Evolutionary conservation across 805 yeast species (phyloP), one percentile per base, ranked within the genome.

Genomic region (Scheffersomyces stipitis): DNA sequence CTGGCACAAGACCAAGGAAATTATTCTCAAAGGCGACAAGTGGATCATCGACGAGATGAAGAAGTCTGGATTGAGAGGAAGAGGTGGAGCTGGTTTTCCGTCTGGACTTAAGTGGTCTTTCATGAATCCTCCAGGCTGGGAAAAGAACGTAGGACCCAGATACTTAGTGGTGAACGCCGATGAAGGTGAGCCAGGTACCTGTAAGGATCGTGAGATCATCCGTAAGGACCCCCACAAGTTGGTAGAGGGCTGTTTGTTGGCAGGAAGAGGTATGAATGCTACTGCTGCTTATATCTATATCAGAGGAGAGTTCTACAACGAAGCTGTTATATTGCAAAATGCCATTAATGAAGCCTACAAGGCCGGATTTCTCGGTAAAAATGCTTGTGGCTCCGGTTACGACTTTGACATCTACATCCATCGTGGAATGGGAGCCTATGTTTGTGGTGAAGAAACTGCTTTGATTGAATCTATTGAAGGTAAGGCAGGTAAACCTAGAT

Each of bases 61-160:
- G 60, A 76, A 79, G 52, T 82, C 90, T 15, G 95, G 95, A 15
- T 73, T 86, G 46, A 78, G 96, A 60, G 96, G 96, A 41, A 80
- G 96, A 64, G 96, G 96, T 41, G 96, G 96, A 56, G 96, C 96
- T 31, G 96, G 96, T 13, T 86, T 86, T 74, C 96, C 96, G 37
- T 79, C 89, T 16, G 96, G 96, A 22, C 75, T 86, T 56, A 86
- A 86, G 65, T 86, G 95, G 95, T 84, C 93, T 16, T 86, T 86
- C 60, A 86, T 86, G 96, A 87, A 87, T 66, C 96, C 96, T 31
- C 96, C 96, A 37, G 93, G 93, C 41, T 86, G 96, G 96, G 95
- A 86, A 44, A 87, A 86, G 58, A 86, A 86, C 65, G 67, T 66
- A 12, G 96, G 96, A n/a, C 93, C 96, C 43, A 77, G 95, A 56